Base-by-base conservation (phyloP, 345 rosid species). In the Adansonia digitata region DNA sequence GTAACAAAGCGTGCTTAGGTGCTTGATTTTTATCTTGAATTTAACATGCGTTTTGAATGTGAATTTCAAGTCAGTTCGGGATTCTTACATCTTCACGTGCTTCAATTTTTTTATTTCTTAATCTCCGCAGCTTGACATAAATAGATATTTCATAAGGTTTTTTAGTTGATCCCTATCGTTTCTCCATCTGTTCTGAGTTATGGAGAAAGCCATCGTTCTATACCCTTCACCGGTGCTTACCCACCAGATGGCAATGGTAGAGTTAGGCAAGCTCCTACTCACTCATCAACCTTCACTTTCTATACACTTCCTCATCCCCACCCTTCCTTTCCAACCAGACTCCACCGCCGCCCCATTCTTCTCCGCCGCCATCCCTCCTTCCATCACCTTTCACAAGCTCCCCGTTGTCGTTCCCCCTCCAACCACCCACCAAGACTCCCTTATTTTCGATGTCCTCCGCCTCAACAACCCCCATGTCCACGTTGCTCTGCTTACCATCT, bases 201-300 rank as follows among this genome's bases (percentile, higher is more conserved):
- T 26, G 63, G 31, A 73, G 31, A 52, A 73, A 9, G 45, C 74
- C n/a, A 68, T 82, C 7, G 76, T 82, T 31, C 13, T 74, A 0
- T 83, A 85, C 52, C 73, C 90, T 3, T 27, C 79, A 0, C 78
- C 84, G 0, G 75, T 42, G 57, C 40, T 48, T 48, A 29, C 24
- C 24, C 88, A 83, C 61, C 60, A 78, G 2, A 5, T 46, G 35
- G 76, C 83, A 45, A 79, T 68, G 84, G 69, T 83, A 5, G 84
- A 87, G 66, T 52, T 85, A 0, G 88, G 77, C 12, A 82, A 82
- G 52, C 79, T 76, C 52, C 46, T 81, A 5, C 81, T 77, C 59
- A 70, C 17, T 15, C 66, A 31, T 17, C 61, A 67, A 7, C 81
- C 78, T 40, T 79, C 77, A 42, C 55, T 70, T 64, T 26, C 69